A percentile compares a stretch with the other conserved stretches of the same genome.
phyloP scores from a whole-genome alignment of 352 stramenopile genomes.

The Pythium utonaiense region DNA sequence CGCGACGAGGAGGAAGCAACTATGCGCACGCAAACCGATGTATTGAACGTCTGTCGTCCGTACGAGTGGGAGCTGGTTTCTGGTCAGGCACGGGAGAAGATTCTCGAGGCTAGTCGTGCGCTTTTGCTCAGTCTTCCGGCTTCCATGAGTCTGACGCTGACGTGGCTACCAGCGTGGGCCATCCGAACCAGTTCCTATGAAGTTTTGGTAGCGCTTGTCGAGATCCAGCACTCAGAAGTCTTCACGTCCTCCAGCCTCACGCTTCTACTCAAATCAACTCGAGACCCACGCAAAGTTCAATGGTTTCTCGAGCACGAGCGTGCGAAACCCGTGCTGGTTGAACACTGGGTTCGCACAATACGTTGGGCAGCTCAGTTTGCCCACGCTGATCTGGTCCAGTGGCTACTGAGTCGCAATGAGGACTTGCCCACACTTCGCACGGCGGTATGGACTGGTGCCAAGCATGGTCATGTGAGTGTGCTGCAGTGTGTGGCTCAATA shows the following conservation, averaged over 20 bases:
- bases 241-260: not conserved
- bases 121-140: not conserved
- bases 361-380: conserved; percentile 10
- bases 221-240: not conserved
- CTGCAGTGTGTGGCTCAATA: conserved; percentile 2
- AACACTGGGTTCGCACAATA: not conserved
- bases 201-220: not conserved
- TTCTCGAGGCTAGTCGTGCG: not conserved
- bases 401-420: conserved; percentile 3
- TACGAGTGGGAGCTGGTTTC: conserved; percentile 10
- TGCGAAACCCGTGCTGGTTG: not conserved
- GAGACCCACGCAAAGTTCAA: conserved; percentile 2
- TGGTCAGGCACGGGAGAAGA: not conserved
- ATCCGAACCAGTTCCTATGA: conserved; percentile 6
- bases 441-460: conserved; percentile 8
- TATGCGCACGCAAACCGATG: not conserved
- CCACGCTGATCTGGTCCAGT: conserved; percentile 8
- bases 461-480: conserved; percentile 5
- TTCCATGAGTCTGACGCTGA: not conserved
- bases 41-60: not conserved
- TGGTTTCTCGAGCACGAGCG: conserved; percentile 11
- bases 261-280: not conserved
- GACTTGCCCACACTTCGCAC: conserved; percentile 15
- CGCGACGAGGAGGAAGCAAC: conserved; percentile 5
- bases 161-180: conserved; percentile 10